Evolutionary conservation across 2,329 filamentous ascomycete species (phyloP).

Genomic region (Trichoderma breve): DNA sequence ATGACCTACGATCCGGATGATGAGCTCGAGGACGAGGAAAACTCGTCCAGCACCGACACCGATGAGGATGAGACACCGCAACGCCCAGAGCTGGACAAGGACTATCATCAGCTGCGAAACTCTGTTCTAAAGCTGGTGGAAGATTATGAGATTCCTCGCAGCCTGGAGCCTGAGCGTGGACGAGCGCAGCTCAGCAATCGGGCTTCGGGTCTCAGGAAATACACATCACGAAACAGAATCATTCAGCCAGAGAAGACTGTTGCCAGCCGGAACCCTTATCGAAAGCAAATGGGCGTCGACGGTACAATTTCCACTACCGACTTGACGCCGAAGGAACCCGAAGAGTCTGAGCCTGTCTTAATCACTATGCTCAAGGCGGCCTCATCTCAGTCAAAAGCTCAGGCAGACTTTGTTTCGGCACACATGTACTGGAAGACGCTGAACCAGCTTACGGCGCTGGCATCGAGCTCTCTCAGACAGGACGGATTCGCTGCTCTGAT

Average conservation of each 20-base stretch:
- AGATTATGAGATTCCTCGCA: conserved; percentile 76
- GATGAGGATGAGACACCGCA: conserved; percentile 61
- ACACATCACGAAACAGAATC: conserved; percentile 59
- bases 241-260: conserved; percentile 51
- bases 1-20: conserved; percentile 72
- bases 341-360: conserved; percentile 54
- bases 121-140: conserved; percentile 78
- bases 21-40: conserved; percentile 63
- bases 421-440: conserved; percentile 84
- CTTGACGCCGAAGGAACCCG: conserved; percentile 26
- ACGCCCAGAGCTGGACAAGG: conserved; percentile 66
- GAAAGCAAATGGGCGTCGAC: conserved; percentile 34
- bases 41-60: conserved; percentile 59
- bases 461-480: conserved; percentile 59
- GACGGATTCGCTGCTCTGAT: conserved; percentile 70
- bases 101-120: conserved; percentile 77
- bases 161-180: conserved; percentile 57
- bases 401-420: conserved; percentile 79
- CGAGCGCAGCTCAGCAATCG: conserved; percentile 69
- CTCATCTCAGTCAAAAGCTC: conserved; percentile 71
- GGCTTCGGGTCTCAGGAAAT: conserved; percentile 59
- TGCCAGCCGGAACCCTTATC: conserved; percentile 59
- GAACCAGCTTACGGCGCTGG: conserved; percentile 65
- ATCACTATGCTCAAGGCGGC: conserved; percentile 75
- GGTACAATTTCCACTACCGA: conserved; percentile 16